phyloP scores from a whole-genome alignment of 108 stramenopile genomes.

The Cyclotella sp. region DNA sequence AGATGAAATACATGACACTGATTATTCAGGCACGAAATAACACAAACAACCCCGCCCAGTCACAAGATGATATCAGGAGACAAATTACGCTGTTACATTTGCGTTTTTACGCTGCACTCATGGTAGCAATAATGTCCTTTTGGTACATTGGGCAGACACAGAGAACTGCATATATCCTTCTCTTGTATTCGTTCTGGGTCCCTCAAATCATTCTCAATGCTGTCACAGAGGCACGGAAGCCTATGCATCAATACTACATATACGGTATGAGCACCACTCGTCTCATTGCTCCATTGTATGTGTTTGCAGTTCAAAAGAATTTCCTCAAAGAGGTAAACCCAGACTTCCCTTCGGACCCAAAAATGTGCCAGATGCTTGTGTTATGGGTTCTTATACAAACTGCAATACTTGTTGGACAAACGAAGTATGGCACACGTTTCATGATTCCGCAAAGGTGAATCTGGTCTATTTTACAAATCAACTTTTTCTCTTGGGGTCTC shows the following conservation, averaged over 20 bases:
- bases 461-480: background rate
- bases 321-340: slow-evolving; percentile 88
- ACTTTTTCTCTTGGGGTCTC: background rate
- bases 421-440: slow-evolving; percentile 88
- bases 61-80: slow-evolving; percentile 71
- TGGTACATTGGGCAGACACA: slow-evolving; percentile 69
- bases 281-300: slow-evolving; percentile 89
- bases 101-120: slow-evolving; percentile 88
- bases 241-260: slow-evolving; percentile 85
- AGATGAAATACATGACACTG: slow-evolving; percentile 94
- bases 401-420: slow-evolving; percentile 79
- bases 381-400: slow-evolving; percentile 90
- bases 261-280: slow-evolving; percentile 89
- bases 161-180: slow-evolving; percentile 67
- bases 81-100: slow-evolving; percentile 87
- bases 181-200: slow-evolving; percentile 95
- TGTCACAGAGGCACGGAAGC: slow-evolving; percentile 79
- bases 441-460: slow-evolving; percentile 86
- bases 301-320: slow-evolving; percentile 86
- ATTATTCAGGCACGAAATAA: slow-evolving; percentile 85
- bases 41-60: slow-evolving; percentile 62
- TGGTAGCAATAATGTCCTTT: slow-evolving; percentile 70
- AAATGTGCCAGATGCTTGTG: slow-evolving; percentile 74
- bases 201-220: slow-evolving; percentile 94
- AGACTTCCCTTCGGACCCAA: slow-evolving; percentile 64